These are phyloP conservation scores for Phytopythium sindhum DNA, from an alignment of 352 stramenopile genomes.

Conservation along the genomic window DNA sequence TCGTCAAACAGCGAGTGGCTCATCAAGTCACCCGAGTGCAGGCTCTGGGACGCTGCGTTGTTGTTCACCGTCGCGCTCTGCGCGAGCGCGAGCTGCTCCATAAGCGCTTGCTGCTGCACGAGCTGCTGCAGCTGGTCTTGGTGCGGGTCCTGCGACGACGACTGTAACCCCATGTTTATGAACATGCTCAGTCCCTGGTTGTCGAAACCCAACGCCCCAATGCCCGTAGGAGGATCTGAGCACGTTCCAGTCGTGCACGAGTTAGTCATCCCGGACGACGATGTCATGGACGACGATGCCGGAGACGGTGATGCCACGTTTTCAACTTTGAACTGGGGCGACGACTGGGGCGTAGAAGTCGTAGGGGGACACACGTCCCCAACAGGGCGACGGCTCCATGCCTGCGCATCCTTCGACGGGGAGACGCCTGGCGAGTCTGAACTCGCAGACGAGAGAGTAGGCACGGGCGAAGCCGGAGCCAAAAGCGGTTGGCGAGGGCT, in stretches of 20 bases:
- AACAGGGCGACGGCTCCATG: conserved; percentile 14
- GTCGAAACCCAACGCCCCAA: conserved; percentile 30
- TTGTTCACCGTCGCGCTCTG: conserved; percentile 9
- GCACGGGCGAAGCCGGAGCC: conserved; percentile 27
- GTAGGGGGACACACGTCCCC: neutral
- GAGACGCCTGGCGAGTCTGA: conserved; percentile 38
- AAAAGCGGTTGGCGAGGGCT: conserved; percentile 14
- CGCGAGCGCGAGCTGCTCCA: conserved; percentile 13
- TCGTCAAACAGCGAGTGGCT: conserved; percentile 69
- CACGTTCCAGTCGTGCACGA: conserved; percentile 8
- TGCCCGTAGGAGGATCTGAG: neutral
- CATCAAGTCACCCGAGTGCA: conserved; percentile 41
- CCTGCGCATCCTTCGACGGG: conserved; percentile 32
- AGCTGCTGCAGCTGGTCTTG: conserved; percentile 27
- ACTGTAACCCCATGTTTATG: conserved; percentile 22
- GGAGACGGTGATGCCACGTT: neutral
- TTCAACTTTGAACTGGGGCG: neutral
- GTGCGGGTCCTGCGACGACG: conserved; percentile 18
- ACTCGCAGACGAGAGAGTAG: conserved; percentile 21
- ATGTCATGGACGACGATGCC: neutral
- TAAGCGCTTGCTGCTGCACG: conserved; percentile 25
- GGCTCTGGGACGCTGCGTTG: conserved; percentile 20
- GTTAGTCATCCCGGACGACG: neutral
- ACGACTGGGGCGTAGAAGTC: conserved; percentile 11
- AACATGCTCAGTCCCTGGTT: conserved; percentile 33